Percentiles rank a stretch among this genome's conserved stretches.
These are phyloP conservation scores for Blastobotrys indianensis DNA, from an alignment of 1,139 yeast species.

Conservation along the genomic window DNA sequence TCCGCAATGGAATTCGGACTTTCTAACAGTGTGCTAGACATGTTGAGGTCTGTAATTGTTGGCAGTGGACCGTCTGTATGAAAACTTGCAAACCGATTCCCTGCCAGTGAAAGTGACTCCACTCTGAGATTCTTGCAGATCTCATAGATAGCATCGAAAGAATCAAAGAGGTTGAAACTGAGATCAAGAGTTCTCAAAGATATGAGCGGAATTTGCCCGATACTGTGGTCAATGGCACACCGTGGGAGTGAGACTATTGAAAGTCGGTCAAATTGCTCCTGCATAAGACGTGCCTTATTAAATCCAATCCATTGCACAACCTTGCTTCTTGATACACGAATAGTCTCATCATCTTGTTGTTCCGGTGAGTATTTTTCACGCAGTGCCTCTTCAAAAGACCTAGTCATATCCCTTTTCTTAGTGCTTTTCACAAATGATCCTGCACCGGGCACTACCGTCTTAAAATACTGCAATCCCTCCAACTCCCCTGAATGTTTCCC, in stretches of 20 bases:
- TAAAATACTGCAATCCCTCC: conserved; percentile 44
- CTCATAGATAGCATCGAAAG: conserved; percentile 38
- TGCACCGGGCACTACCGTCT: conserved; percentile 31
- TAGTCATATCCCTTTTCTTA: conserved; percentile 30
- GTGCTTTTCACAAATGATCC: conserved; percentile 65
- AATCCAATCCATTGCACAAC: conserved; percentile 60
- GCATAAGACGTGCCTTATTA: conserved; percentile 45
- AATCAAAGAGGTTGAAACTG: conserved; percentile 51
- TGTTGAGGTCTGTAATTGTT: conserved; percentile 28
- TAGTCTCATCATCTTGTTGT: conserved; percentile 25
- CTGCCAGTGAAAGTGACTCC: conserved; percentile 49
- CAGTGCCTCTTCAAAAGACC: conserved; percentile 47
- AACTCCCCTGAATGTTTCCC: conserved; percentile 57
- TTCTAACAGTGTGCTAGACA: conserved; percentile 35
- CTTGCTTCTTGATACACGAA: conserved; percentile 41
- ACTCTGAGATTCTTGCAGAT: conserved; percentile 41
- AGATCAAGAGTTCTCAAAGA: conserved; percentile 48
- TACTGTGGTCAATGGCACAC: conserved; percentile 23
- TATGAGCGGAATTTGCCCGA: conserved; percentile 20
- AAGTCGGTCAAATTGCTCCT: conserved; percentile 44
- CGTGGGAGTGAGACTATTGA: conserved; percentile 47
- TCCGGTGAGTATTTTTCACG: conserved; percentile 42
- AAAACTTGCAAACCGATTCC: conserved; percentile 47
- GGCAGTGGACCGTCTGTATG: conserved; percentile 7
- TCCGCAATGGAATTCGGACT: conserved; percentile 15